A percentile compares a stretch with the other conserved stretches of the same genome.
These are phyloP conservation scores for Trifolium fragiferum DNA, from an alignment of 306 rosid genomes.

Conservation along the genomic window DNA sequence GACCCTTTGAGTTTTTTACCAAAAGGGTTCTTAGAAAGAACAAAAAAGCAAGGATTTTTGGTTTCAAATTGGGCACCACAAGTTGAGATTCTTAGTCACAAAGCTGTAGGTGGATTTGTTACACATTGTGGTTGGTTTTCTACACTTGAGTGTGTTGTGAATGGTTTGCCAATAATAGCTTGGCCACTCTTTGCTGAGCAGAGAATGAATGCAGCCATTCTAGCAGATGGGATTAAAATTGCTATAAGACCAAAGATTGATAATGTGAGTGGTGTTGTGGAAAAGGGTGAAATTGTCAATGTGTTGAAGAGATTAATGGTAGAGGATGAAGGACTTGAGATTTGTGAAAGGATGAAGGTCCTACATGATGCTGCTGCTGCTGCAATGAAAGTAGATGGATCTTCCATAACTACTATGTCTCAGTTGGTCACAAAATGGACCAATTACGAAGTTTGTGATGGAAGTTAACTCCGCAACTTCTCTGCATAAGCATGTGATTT, in stretches of 20 bases:
- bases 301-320: conserved; percentile 22
- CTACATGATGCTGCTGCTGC: conserved; percentile 25
- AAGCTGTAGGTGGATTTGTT: conserved; percentile 39
- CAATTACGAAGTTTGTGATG: neutral
- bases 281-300: conserved; percentile 8
- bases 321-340: conserved; percentile 25
- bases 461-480: neutral
- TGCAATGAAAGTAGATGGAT: conserved; percentile 36
- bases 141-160: conserved; percentile 32
- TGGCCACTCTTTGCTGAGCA: conserved; percentile 50
- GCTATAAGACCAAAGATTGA: conserved; percentile 41
- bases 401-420: conserved; percentile 40
- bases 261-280: conserved; percentile 13
- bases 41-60: conserved; percentile 38
- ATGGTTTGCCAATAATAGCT: conserved; percentile 39
- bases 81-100: conserved; percentile 34
- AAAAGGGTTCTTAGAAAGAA: conserved; percentile 38
- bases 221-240: conserved; percentile 36
- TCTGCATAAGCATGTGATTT: neutral
- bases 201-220: conserved; percentile 38
- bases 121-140: conserved; percentile 50
- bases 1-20: conserved; percentile 37
- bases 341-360: conserved; percentile 15
- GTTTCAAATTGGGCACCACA: conserved; percentile 48
- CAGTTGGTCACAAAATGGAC: conserved; percentile 42